These are phyloP conservation scores for Amaranthus palmeri DNA, from an alignment of 148 eudicot species.

Conservation along the genomic window DNA sequence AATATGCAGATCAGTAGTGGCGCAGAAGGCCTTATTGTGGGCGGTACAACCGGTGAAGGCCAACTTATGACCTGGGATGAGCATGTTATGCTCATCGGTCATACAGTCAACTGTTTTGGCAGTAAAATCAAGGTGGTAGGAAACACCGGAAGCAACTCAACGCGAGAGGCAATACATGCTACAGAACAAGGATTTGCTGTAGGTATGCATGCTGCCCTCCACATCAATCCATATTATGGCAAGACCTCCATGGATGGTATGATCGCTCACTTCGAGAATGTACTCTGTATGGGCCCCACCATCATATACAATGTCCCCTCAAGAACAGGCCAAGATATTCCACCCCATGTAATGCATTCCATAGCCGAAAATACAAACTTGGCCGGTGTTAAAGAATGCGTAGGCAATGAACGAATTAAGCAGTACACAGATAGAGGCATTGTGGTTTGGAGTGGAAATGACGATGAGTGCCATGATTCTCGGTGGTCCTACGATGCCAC, in stretches of 20 bases:
- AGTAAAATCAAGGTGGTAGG: slow-evolving; percentile 73
- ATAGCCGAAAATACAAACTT: slow-evolving; percentile 46
- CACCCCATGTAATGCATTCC: slow-evolving; percentile 48
- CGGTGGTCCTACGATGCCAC: slow-evolving; percentile 72
- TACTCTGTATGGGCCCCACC: slow-evolving; percentile 80
- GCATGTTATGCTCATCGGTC: slow-evolving; percentile 90
- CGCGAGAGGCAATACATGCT: slow-evolving; percentile 88
- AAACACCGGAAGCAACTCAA: slow-evolving; percentile 87
- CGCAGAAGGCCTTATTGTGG: slow-evolving; percentile 74
- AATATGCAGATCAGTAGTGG: slow-evolving; percentile 76
- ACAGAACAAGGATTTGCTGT: slow-evolving; percentile 90
- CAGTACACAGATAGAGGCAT: slow-evolving; percentile 49
- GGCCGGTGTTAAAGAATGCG: slow-evolving; percentile 80
- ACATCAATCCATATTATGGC: slow-evolving; percentile 88
- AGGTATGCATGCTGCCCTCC: slow-evolving; percentile 94
- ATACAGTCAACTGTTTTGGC: slow-evolving; percentile 85
- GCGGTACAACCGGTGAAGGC: slow-evolving; percentile 93
- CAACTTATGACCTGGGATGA: slow-evolving; percentile 96
- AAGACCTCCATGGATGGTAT: slow-evolving; percentile 81
- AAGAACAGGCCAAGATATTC: slow-evolving; percentile 79
- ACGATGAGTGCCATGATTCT: slow-evolving; percentile 79
- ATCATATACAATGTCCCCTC: slow-evolving; percentile 83
- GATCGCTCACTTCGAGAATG: slow-evolving; percentile 65
- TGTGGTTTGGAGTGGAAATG: slow-evolving; percentile 85
- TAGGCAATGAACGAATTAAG: slow-evolving; percentile 65